Percentiles rank a stretch among this genome's conserved stretches.
Evolutionary conservation across 2,329 filamentous ascomycete species (phyloP).

Genomic region (Paracoccidioides brasiliensis): DNA sequence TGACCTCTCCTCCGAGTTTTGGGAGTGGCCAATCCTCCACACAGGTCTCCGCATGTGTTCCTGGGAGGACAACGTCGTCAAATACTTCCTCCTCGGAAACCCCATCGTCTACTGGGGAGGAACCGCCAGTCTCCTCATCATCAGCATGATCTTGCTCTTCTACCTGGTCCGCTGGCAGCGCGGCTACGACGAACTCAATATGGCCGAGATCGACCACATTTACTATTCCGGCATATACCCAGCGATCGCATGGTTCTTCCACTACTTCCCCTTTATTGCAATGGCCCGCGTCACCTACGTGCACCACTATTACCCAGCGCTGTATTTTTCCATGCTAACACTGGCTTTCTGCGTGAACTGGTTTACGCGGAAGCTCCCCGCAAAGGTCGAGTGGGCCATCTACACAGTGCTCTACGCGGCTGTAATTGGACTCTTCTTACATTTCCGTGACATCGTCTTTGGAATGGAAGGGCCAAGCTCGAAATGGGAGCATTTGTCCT

Average conservation of each 20-base stretch:
- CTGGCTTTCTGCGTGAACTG: conserved; percentile 85
- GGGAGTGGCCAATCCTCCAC: conserved; percentile 95
- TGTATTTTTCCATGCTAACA: conserved; percentile 90
- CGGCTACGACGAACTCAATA: conserved; percentile 71
- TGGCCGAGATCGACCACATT: conserved; percentile 77
- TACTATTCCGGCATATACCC: conserved; percentile 91
- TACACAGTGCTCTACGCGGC: conserved; percentile 61
- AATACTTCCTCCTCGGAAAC: conserved; percentile 97
- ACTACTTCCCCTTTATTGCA: conserved; percentile 88
- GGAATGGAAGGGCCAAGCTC: conserved; percentile 79
- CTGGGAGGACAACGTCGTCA: conserved; percentile 90
- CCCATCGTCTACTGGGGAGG: conserved; percentile 92
- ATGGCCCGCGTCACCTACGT: conserved; percentile 99
- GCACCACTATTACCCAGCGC: conserved; percentile 95
- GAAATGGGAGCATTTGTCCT: conserved; percentile 85
- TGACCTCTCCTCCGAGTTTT: conserved; percentile 88
- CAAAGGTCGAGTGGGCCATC: conserved; percentile 50
- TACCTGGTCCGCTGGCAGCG: conserved; percentile 93
- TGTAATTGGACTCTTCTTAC: conserved; percentile 70
- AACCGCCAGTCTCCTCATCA: conserved; percentile 61
- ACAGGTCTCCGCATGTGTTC: conserved; percentile 97
- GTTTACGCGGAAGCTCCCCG: conserved; percentile 55
- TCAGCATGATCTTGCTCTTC: conserved; percentile 62
- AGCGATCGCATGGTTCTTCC: conserved; percentile 83
- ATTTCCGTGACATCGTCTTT: conserved; percentile 90